Evolutionary conservation across 176 grass and related monocot species (phyloP), one percentile per base, ranked within the genome.

Genomic region (Cymbopogon citratus): DNA sequence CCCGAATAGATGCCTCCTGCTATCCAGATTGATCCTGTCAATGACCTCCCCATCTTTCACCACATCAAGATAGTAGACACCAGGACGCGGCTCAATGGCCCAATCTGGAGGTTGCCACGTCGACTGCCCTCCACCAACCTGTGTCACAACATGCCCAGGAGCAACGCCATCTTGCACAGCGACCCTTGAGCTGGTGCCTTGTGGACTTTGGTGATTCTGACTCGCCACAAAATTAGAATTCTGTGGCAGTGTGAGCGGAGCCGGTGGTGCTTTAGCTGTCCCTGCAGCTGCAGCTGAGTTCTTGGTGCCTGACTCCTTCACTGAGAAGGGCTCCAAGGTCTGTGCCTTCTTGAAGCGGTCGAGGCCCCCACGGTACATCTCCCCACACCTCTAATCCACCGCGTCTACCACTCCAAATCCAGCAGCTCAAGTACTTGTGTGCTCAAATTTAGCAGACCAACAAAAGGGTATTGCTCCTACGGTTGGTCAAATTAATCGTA

Each of bases 321-420:
- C 87, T 0, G 90, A 86, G 85, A 95, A 98, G 6, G 96, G 90
- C 75, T 98, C 96, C 76, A 91, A 74, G 18, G 90, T 81, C 77
- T 93, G 88, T 3, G 96, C 92, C 59, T 98, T 98, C 84, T 98
- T 95, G 76, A 98, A 98, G 81, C 92, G 89, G 21, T 98, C 96
- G 34, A 98, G 92, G 41, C 96, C 96, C 0, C 92, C 83, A 67
- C 87, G 90, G 76, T 98, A 91, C 96, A 98, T 98, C 87, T 82
- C 75, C 76, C 0, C 36, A 21, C 36, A 51, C n/a, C 24, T 49
- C 33, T 29, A 39, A 51, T 43, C 29, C 44, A 12, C 12, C 6
- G 18, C 64, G 38, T 28, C 43, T 44, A 6, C 4, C 24, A 34
- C 51, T n/a, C 12, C 35, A 70, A 33, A 78, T 82, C 45, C 36